These are phyloP conservation scores for Phytophthora niederhauseri DNA, from an alignment of 352 stramenopile genomes.

Conservation along the genomic window DNA sequence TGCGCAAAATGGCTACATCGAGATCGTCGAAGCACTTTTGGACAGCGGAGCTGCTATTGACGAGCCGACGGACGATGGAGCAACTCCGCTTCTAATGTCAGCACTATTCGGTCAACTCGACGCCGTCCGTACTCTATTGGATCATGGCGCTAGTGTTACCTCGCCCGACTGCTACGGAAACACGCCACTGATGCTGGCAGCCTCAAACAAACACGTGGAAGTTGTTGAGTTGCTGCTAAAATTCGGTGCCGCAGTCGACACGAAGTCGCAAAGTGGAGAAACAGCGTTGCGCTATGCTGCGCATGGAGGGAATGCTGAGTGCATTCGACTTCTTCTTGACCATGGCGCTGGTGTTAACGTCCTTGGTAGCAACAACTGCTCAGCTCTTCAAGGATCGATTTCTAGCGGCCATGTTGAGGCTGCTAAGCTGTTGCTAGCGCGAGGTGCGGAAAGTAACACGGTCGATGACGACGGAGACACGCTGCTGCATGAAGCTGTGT, in stretches of 20 bases:
- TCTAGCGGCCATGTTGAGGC: background rate
- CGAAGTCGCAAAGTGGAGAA: constrained; percentile 1
- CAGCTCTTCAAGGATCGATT: constrained; percentile 4
- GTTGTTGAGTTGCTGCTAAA: constrained; percentile 12
- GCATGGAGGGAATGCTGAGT: background rate
- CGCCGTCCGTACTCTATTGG: background rate
- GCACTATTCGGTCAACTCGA: constrained; percentile 9
- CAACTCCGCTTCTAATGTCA: constrained; percentile 9
- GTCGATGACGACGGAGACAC: constrained; percentile 13
- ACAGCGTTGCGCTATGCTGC: constrained; percentile 9
- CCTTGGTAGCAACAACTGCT: constrained; percentile 9
- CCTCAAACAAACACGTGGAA: background rate
- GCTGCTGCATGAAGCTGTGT: constrained; percentile 6
- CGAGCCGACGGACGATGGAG: background rate
- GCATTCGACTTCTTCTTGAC: constrained; percentile 11
- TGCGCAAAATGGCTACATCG: background rate
- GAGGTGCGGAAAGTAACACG: background rate
- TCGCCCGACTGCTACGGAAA: constrained; percentile 4
- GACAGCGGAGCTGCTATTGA: background rate
- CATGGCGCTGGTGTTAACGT: constrained; percentile 12
- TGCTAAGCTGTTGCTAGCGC: constrained; percentile 1
- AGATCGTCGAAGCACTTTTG: background rate
- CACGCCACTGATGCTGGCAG: constrained; percentile 15
- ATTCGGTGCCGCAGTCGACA: background rate
- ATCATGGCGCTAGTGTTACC: constrained; percentile 13